phyloP scores from a whole-genome alignment of 2,329 filamentous ascomycete species.

The Hypoxylon sp. region DNA sequence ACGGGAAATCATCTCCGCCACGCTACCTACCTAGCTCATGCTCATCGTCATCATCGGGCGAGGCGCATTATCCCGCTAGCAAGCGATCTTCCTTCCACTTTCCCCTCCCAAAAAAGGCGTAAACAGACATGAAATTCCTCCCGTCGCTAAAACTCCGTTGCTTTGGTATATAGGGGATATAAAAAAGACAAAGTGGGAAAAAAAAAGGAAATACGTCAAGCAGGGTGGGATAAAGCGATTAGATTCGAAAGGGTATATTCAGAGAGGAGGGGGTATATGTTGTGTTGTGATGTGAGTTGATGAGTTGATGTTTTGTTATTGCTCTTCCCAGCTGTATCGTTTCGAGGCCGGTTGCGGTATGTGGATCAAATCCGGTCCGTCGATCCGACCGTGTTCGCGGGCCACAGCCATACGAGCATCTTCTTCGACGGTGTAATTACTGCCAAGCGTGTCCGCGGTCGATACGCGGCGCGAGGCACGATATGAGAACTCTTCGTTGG shows the following conservation, averaged over 20 bases:
- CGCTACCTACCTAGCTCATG: neutral
- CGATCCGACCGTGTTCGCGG: constrained; percentile 39
- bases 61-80: constrained; percentile 14
- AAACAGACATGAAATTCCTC: constrained; percentile 21
- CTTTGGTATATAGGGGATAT: constrained; percentile 36
- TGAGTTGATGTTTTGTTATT: constrained; percentile 12
- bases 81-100: too few species aligned
- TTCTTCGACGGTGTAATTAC: constrained; percentile 66
- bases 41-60: constrained; percentile 16
- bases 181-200: constrained; percentile 6
- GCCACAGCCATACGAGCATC: constrained; percentile 47
- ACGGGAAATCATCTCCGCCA: neutral
- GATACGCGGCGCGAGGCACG: constrained; percentile 38
- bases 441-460: constrained; percentile 59
- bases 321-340: constrained; percentile 48
- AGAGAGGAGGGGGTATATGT: neutral
- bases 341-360: constrained; percentile 46
- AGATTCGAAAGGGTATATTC: constrained; percentile 14
- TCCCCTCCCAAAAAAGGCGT: constrained; percentile 1
- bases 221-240: constrained; percentile 19
- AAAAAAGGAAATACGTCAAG: constrained; percentile 23
- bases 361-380: constrained; percentile 46
- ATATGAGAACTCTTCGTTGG: constrained; percentile 36
- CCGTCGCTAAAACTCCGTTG: constrained; percentile 38
- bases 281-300: too few species aligned